A percentile compares a stretch with the other conserved stretches of the same genome.
Conservation (phyloP, 495 filamentous ascomycete species). For the Penicillium subrubescens region DNA sequence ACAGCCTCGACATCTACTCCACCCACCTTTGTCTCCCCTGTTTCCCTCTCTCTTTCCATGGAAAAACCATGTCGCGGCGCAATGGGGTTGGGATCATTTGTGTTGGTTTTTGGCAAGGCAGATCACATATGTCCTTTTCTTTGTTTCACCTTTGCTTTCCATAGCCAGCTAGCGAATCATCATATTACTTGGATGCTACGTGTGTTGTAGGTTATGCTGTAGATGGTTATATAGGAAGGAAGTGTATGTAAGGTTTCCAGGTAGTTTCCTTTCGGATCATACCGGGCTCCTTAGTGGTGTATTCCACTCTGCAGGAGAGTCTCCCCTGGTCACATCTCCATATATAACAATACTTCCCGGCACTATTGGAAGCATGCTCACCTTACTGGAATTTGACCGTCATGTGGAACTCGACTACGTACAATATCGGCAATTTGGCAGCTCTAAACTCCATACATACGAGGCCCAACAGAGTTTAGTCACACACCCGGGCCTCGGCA, state of each 20-base stretch:
- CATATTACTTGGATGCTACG: not conserved
- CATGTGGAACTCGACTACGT: not conserved
- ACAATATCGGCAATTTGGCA: not conserved
- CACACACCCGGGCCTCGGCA: conserved; percentile 26
- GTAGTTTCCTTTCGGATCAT: too few species aligned
- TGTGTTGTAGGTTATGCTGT: not conserved
- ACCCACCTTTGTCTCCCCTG: not conserved
- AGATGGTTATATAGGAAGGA: not conserved
- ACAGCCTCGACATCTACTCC: not conserved
- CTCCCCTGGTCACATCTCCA: not conserved
- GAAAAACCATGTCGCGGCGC: conserved; percentile 16
- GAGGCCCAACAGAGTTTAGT: conserved; percentile 11
- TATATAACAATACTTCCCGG: not conserved
- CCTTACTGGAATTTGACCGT: not conserved
- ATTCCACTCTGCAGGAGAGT: not conserved
- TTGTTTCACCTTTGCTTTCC: not conserved
- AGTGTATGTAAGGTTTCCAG: too few species aligned
- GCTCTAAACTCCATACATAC: conserved; percentile 5
- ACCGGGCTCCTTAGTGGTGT: not conserved
- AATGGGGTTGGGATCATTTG: conserved; percentile 18
- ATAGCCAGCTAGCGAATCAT: conserved; percentile 16
- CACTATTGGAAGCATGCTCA: not conserved
- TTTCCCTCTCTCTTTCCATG: not conserved
- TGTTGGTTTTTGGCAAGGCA: conserved; percentile 10
- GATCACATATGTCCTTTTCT: conserved; percentile 10